These are phyloP conservation scores for Yueomyces sp. DNA, from an alignment of 805 yeast species.

Conservation along the genomic window DNA sequence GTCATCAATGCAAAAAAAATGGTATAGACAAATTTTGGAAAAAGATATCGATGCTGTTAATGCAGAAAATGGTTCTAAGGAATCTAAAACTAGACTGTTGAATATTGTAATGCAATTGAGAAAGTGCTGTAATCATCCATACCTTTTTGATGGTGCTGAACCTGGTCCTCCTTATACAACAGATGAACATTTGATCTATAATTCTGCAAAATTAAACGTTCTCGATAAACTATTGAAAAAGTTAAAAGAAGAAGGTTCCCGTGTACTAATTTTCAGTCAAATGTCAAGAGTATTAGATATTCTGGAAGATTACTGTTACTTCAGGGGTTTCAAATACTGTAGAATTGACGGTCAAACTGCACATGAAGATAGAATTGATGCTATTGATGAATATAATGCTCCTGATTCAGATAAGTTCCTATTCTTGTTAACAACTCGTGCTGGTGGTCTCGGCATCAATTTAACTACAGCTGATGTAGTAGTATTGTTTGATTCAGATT, in stretches of 20 bases:
- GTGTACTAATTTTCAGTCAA: constrained; percentile 70
- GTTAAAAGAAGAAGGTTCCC: constrained; percentile 53
- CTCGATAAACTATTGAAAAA: constrained; percentile 54
- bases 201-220: constrained; percentile 59
- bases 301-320: constrained; percentile 63
- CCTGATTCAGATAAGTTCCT: constrained; percentile 61
- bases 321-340: constrained; percentile 58
- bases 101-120: constrained; percentile 78
- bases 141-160: constrained; percentile 75
- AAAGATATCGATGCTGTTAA: constrained; percentile 77
- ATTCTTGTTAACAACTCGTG: constrained; percentile 71
- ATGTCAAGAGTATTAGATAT: constrained; percentile 77
- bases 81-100: constrained; percentile 59
- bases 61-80: constrained; percentile 65
- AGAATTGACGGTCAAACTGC: constrained; percentile 78
- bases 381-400: constrained; percentile 70
- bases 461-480: constrained; percentile 73
- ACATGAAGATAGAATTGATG: constrained; percentile 59
- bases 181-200: constrained; percentile 67
- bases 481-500: constrained; percentile 64
- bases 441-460: constrained; percentile 83
- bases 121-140: constrained; percentile 79
- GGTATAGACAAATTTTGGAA: constrained; percentile 67
- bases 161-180: constrained; percentile 85
- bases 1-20: constrained; percentile 65